These are phyloP conservation scores for Chaetomium cochliodes DNA, from an alignment of 495 filamentous ascomycete genomes.

Conservation along the genomic window DNA sequence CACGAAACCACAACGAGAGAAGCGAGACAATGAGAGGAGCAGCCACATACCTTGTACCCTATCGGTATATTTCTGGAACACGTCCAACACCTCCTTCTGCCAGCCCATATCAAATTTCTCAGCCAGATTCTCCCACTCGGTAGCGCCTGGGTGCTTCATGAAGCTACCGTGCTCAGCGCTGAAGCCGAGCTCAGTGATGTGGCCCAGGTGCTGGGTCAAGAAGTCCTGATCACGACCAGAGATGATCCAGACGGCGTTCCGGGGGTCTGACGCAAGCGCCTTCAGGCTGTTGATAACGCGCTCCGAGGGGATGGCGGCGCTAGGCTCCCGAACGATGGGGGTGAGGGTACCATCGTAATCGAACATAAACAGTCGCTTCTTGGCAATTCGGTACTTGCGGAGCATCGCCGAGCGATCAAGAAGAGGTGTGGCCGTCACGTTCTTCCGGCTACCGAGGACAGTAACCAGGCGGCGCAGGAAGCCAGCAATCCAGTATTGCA, in stretches of 20 bases:
- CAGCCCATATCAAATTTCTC: constrained; percentile 83
- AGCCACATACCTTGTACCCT: constrained; percentile 62
- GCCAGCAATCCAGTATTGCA: constrained; percentile 76
- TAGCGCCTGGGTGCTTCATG: constrained; percentile 68
- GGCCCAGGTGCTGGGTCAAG: constrained; percentile 79
- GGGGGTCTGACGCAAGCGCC: constrained; percentile 70
- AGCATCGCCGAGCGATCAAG: constrained; percentile 71
- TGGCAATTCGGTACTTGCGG: constrained; percentile 65
- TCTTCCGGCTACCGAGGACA: constrained; percentile 72
- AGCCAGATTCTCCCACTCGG: constrained; percentile 81
- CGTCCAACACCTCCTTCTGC: constrained; percentile 74
- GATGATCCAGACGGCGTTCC: constrained; percentile 96
- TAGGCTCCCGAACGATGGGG: constrained; percentile 86
- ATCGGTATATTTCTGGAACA: constrained; percentile 83
- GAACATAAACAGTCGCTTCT: constrained; percentile 87
- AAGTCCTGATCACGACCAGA: constrained; percentile 89
- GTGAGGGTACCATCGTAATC: constrained; percentile 99
- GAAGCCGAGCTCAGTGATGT: constrained; percentile 79
- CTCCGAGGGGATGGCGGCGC: constrained; percentile 81
- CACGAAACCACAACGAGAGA: neutral
- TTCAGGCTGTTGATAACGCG: constrained; percentile 75
- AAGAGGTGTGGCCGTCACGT: constrained; percentile 71
- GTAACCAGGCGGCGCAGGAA: constrained; percentile 72
- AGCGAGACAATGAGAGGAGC: no score
- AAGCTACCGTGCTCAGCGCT: constrained; percentile 96